Conservation (phyloP, 441 rosid genomes). For the Populus hybrid region DNA sequence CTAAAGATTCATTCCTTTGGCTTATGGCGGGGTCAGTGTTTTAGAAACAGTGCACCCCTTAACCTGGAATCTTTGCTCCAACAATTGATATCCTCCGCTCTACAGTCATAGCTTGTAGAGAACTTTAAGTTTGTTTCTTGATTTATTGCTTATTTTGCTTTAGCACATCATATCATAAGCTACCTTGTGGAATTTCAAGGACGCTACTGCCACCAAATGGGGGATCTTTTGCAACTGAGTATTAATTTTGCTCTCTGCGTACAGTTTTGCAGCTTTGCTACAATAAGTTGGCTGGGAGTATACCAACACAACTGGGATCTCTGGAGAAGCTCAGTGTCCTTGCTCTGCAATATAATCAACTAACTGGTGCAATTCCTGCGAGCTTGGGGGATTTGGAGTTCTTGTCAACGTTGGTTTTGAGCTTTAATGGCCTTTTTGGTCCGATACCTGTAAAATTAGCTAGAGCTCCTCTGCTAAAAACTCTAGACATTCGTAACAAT, state of each 20-base stretch:
- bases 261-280: slow-evolving; percentile 89
- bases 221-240: no score
- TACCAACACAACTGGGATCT: slow-evolving; percentile 82
- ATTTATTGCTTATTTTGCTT: background rate
- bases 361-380: slow-evolving; percentile 87
- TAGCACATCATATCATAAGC: background rate
- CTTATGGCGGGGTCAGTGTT: background rate
- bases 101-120: background rate
- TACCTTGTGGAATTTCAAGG: background rate
- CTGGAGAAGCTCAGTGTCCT: slow-evolving; percentile 65
- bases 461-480: slow-evolving; percentile 52
- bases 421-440: slow-evolving; percentile 77
- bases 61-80: background rate
- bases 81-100: background rate
- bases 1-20: background rate
- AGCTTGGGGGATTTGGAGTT: slow-evolving; percentile 59
- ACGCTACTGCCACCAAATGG: background rate
- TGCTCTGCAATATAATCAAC: slow-evolving; percentile 66
- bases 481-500: slow-evolving; percentile 78
- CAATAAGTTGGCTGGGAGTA: slow-evolving; percentile 70
- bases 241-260: slow-evolving; percentile 8
- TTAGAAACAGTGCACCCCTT: background rate
- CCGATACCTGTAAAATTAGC: slow-evolving; percentile 69
- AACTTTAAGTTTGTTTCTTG: background rate
- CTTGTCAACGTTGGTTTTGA: slow-evolving; percentile 71